A percentile compares a stretch with the other conserved stretches of the same genome.
Evolutionary conservation across 2,329 filamentous ascomycete genomes (phyloP).

Genomic region (Sordariomycetes sp.): DNA sequence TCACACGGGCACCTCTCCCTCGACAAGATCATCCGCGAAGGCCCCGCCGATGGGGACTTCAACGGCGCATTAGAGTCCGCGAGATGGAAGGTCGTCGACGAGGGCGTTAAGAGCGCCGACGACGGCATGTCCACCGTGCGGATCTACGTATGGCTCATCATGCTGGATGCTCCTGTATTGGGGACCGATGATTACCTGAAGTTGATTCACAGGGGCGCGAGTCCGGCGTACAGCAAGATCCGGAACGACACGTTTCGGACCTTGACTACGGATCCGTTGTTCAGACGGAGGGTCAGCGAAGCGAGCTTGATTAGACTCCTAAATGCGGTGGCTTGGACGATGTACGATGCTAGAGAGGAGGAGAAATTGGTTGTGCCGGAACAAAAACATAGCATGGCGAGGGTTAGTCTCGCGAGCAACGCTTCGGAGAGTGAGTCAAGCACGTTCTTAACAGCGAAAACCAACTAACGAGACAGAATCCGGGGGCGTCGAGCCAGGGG

Average conservation of each 20-base stretch:
- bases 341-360: slow-evolving; percentile 67
- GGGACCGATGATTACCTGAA: slow-evolving; percentile 81
- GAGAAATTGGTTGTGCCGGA: slow-evolving; percentile 22
- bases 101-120: slow-evolving; percentile 66
- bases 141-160: slow-evolving; percentile 93
- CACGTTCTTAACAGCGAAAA: background rate
- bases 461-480: slow-evolving; percentile 22
- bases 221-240: slow-evolving; percentile 93
- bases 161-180: slow-evolving; percentile 79
- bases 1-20: slow-evolving; percentile 52
- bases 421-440: slow-evolving; percentile 3
- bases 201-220: slow-evolving; percentile 86
- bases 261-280: slow-evolving; percentile 91
- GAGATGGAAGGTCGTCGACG: slow-evolving; percentile 63
- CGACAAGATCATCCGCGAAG: slow-evolving; percentile 71
- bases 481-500: slow-evolving; percentile 56
- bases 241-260: slow-evolving; percentile 98
- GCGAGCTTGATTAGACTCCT: slow-evolving; percentile 89
- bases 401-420: slow-evolving; percentile 14
- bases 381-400: slow-evolving; percentile 8
- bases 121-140: slow-evolving; percentile 87
- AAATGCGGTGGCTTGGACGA: slow-evolving; percentile 89
- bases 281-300: slow-evolving; percentile 89
- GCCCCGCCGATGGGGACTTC: slow-evolving; percentile 64
- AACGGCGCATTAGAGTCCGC: slow-evolving; percentile 58